phyloP scores from a whole-genome alignment of 2,329 filamentous ascomycete genomes.

The Aspergillus tanneri region DNA sequence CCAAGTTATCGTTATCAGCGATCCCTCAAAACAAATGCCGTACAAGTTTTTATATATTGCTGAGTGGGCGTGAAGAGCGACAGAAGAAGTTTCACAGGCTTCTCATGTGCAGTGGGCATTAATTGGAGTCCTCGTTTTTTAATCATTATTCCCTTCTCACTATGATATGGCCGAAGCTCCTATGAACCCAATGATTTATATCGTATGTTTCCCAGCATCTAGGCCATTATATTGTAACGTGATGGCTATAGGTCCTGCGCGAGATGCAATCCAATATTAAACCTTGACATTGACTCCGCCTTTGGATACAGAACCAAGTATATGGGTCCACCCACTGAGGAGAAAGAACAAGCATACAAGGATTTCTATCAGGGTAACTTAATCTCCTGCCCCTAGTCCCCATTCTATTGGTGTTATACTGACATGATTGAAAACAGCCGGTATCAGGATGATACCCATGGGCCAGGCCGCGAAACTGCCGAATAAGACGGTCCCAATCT shows the following conservation, averaged over 20 bases:
- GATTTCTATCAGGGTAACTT: conserved; percentile 10
- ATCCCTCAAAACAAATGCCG: too few species aligned
- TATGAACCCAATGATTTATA: background rate
- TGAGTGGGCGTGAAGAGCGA: too few species aligned
- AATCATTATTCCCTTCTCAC: too few species aligned
- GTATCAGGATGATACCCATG: conserved; percentile 10
- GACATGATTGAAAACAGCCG: background rate
- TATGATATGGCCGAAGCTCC: too few species aligned
- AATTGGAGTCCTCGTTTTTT: too few species aligned
- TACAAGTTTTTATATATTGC: too few species aligned
- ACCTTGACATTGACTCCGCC: conserved; percentile 7
- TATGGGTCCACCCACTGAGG: conserved; percentile 10
- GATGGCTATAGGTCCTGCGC: conserved; percentile 13
- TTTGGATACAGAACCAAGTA: conserved; percentile 9
- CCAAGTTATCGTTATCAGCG: too few species aligned
- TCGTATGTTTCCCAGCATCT: background rate
- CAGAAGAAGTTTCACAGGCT: too few species aligned
- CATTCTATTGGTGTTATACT: too few species aligned
- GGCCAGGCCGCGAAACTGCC: conserved; percentile 8
- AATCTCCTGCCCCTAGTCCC: too few species aligned
- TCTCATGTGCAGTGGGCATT: too few species aligned
- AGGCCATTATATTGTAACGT: background rate
- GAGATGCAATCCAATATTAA: conserved; percentile 10
- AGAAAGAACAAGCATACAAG: conserved; percentile 12
- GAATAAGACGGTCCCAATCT: conserved; percentile 16